Evolutionary conservation across 2,329 filamentous ascomycete species (phyloP).

Genomic region (Curvularia hawaiiensis): DNA sequence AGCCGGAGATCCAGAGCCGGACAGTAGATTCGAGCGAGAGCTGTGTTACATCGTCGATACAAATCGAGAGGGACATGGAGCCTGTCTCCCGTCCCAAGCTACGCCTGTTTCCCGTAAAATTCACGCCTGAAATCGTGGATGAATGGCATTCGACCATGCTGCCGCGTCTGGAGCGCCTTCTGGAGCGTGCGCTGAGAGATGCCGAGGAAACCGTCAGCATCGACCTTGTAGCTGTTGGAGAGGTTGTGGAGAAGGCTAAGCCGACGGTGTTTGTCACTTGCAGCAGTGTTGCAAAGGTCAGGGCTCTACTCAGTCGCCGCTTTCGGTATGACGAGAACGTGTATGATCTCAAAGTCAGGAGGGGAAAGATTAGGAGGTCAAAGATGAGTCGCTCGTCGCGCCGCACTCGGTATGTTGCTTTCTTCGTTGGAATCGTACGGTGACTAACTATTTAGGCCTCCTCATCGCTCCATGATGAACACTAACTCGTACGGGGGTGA

Average conservation of each 20-base stretch:
- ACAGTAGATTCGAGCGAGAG: slow-evolving; percentile 26
- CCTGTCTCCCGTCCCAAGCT: slow-evolving; percentile 40
- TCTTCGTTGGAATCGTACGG: neutral
- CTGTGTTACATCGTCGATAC: slow-evolving; percentile 39
- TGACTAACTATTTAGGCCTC: slow-evolving; percentile 21
- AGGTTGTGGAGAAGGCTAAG: slow-evolving; percentile 66
- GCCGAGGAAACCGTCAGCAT: slow-evolving; percentile 79
- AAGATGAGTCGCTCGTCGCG: slow-evolving; percentile 51
- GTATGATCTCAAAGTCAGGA: slow-evolving; percentile 73
- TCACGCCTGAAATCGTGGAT: slow-evolving; percentile 67
- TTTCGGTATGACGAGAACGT: slow-evolving; percentile 70
- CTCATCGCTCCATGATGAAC: slow-evolving; percentile 50
- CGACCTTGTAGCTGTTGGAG: slow-evolving; percentile 75
- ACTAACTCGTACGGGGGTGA: slow-evolving; percentile 44
- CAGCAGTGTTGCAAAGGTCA: slow-evolving; percentile 74
- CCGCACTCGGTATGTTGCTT: slow-evolving; percentile 23
- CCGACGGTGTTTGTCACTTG: slow-evolving; percentile 80
- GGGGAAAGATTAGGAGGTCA: slow-evolving; percentile 70
- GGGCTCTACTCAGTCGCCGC: slow-evolving; percentile 71
- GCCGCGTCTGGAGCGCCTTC: slow-evolving; percentile 73
- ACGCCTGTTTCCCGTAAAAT: slow-evolving; percentile 53
- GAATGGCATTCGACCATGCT: slow-evolving; percentile 75
- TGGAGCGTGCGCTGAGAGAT: slow-evolving; percentile 73
- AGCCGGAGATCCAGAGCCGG: slow-evolving; percentile 34
- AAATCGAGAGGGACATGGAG: slow-evolving; percentile 43